Evolutionary conservation across 2,329 filamentous ascomycete species (phyloP), one percentile per base, ranked within the genome.

Genomic region (Colletotrichum karsti): DNA sequence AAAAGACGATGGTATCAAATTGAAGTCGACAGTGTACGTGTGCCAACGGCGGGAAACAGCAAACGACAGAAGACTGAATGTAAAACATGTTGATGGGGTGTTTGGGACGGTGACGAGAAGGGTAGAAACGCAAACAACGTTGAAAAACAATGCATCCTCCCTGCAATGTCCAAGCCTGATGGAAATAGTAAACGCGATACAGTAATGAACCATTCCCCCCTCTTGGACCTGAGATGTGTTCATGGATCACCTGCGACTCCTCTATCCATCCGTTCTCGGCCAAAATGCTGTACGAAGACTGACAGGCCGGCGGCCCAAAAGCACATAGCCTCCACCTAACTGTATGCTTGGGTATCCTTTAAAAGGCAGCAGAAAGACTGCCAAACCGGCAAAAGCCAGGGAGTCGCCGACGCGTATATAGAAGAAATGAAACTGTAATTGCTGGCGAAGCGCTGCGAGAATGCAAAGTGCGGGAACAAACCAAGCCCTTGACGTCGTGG

Each of bases 271-370:
- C 74, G 74, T 72, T 63, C 51, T 63, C 55, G 66, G 74, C 72
- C 73, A 74, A 76, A 72, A 77, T 75, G 77, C 75, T 77, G 74
- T 71, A 74, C 73, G 75, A 73, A 76, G 65, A 73, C 73, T 76
- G 72, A 73, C 71, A 73, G 73, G 74, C 73, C 64, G 68, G 57
- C 62, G 70, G 71, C 72, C 75, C 71, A 71, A 76, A 78, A 76
- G 74, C 76, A 76, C 73, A 78, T 75, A 77, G 77, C 76, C 77
- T 75, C 76, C 77, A 73, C 72, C 72, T 24, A 74, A 73, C 69
- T 76, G 72, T 77, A 77, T 76, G 75, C 74, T 76, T 75, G 76
- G 76, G 78, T 64, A 79, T 77, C 76, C 76, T 77, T 77, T 41
- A 69, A 54, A 71, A 39, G 48, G 61, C 62, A 63, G 55, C 64